These are phyloP conservation scores for Ceratocystis cacaofunesta DNA, from an alignment of 2,329 filamentous ascomycete species.

Conservation along the genomic window DNA sequence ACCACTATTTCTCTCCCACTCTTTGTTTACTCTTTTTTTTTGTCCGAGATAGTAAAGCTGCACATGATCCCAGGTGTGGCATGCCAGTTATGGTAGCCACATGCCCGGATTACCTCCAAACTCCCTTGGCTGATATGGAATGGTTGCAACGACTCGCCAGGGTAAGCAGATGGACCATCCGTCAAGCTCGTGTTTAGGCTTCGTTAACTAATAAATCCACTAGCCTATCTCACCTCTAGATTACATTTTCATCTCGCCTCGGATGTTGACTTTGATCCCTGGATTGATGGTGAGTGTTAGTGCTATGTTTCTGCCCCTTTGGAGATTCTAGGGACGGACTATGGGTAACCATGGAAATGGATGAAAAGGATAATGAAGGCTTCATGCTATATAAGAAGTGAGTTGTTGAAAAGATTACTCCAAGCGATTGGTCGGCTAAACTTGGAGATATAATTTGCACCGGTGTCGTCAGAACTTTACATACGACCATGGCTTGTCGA, in stretches of 20 bases:
- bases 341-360: neutral
- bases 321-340: neutral
- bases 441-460: too few relatives aligned
- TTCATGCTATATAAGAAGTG: too few relatives aligned
- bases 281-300: neutral
- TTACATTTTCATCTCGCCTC: neutral
- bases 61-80: neutral
- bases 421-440: too few relatives aligned
- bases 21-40: too few relatives aligned
- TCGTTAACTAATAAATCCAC: too few relatives aligned
- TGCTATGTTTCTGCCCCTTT: neutral
- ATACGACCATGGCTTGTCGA: slow-evolving; percentile 1
- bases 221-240: neutral
- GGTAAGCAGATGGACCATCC: too few relatives aligned
- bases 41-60: neutral
- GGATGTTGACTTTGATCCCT: neutral
- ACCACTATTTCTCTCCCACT: too few relatives aligned
- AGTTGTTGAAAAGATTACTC: too few relatives aligned
- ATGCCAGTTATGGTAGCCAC: neutral
- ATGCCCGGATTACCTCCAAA: neutral
- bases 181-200: neutral
- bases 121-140: neutral
- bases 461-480: neutral
- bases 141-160: neutral
- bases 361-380: too few relatives aligned